Conservation (phyloP, 2,329 filamentous ascomycete genomes). For the Curvularia sp. region DNA sequence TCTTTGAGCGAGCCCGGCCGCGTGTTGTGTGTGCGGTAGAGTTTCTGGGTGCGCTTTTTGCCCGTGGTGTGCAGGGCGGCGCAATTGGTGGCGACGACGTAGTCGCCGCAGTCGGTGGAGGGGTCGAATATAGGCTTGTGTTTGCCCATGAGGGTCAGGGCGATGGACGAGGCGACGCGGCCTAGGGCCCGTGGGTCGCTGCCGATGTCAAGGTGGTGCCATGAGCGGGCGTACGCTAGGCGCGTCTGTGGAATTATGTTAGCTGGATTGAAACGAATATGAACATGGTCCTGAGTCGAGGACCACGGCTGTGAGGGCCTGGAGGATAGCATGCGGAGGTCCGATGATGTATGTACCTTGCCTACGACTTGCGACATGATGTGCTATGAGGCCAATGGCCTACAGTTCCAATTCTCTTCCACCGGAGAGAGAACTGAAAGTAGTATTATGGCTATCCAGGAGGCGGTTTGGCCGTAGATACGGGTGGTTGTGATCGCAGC, state of each 20-base stretch:
- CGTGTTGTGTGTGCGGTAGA: conserved; percentile 94
- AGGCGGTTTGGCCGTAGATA: conserved; percentile 1
- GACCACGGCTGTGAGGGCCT: not conserved
- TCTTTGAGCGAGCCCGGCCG: conserved; percentile 83
- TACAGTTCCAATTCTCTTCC: not conserved
- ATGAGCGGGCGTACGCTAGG: conserved; percentile 93
- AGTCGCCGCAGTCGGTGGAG: conserved; percentile 98
- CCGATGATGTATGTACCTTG: conserved; percentile 62
- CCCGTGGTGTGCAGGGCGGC: conserved; percentile 86
- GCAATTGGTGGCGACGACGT: conserved; percentile 93
- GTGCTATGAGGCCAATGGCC: conserved; percentile 35
- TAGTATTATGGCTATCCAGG: conserved; percentile 2
- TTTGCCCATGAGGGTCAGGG: conserved; percentile 92
- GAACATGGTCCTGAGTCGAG: not conserved
- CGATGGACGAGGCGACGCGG: conserved; percentile 86
- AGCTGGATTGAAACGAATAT: conserved; percentile 7
- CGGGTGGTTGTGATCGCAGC: conserved; percentile 17
- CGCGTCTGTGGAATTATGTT: conserved; percentile 69
- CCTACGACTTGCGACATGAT: conserved; percentile 82
- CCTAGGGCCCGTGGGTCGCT: conserved; percentile 78
- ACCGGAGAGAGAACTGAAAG: not conserved
- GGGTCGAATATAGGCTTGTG: conserved; percentile 98
- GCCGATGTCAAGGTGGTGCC: conserved; percentile 86
- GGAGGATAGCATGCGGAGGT: conserved; percentile 27
- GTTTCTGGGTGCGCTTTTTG: conserved; percentile 91